These are phyloP conservation scores for Irpex sp. DNA, from an alignment of 1,284 basidiomycete genomes.

Conservation along the genomic window DNA sequence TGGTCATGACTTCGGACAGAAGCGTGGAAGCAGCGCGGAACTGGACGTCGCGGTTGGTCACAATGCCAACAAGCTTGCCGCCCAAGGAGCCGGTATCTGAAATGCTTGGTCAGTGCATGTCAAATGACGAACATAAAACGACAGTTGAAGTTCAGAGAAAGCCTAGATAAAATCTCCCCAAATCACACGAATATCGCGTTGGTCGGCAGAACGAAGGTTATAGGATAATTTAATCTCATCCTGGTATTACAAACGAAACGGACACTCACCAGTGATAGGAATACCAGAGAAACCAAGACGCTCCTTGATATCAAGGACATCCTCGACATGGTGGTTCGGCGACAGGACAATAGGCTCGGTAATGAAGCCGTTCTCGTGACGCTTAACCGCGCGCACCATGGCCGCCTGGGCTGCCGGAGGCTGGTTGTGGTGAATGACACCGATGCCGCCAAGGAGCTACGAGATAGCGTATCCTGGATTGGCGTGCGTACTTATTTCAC, in stretches of 20 bases:
- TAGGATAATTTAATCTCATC: conserved; percentile 47
- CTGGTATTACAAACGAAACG: conserved; percentile 9
- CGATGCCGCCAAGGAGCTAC: conserved; percentile 92
- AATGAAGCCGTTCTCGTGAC: conserved; percentile 99
- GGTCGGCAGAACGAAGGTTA: conserved; percentile 89
- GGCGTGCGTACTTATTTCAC: conserved; percentile 5
- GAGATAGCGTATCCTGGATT: conserved; percentile 20
- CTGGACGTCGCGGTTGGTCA: conserved; percentile 95
- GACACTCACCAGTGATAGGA: conserved; percentile 86
- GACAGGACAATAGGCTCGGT: conserved; percentile 89
- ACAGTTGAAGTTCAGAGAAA: conserved; percentile 12
- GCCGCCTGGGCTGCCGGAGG: conserved; percentile 84
- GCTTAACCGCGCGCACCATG: conserved; percentile 97
- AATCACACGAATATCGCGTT: conserved; percentile 67
- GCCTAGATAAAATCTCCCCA: conserved; percentile 54
- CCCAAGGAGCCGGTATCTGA: conserved; percentile 84
- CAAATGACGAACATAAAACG: conserved; percentile 8
- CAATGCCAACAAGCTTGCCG: conserved; percentile 93
- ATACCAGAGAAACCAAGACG: conserved; percentile 95
- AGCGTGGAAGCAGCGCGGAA: conserved; percentile 73
- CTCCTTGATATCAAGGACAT: conserved; percentile 93
- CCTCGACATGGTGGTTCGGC: conserved; percentile 77
- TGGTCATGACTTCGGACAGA: conserved; percentile 93
- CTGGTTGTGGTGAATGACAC: conserved; percentile 99
- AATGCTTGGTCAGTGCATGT: conserved; percentile 19